A percentile compares a stretch with the other conserved stretches of the same genome.
These are phyloP conservation scores for Suillus sp. DNA, from an alignment of 768 basidiomycete genomes.

Conservation along the genomic window DNA sequence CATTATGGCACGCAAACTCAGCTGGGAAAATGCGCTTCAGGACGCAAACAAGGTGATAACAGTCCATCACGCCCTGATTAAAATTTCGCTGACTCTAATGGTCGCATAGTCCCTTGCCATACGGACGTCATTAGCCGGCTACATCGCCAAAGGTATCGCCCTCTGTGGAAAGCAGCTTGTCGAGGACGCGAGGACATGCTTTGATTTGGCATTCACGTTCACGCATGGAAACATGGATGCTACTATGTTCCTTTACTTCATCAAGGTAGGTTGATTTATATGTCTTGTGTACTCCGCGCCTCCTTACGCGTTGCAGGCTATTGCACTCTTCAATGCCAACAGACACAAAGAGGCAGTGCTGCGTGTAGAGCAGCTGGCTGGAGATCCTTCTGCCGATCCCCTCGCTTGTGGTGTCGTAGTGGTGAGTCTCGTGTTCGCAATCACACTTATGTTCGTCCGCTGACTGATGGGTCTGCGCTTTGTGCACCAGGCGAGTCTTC, in stretches of 20 bases:
- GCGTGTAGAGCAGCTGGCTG: too few relatives aligned
- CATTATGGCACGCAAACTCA: background rate
- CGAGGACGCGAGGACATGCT: too few relatives aligned
- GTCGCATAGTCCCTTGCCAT: too few relatives aligned
- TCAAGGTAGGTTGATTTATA: background rate
- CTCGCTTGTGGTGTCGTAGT: background rate
- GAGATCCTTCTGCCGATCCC: background rate
- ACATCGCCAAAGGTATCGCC: background rate
- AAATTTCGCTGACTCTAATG: background rate
- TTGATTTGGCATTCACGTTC: too few relatives aligned
- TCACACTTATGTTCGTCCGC: background rate
- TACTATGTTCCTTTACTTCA: background rate
- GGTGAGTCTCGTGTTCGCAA: background rate
- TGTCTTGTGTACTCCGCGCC: background rate
- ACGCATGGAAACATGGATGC: too few relatives aligned
- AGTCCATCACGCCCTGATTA: background rate
- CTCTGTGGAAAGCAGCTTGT: too few relatives aligned
- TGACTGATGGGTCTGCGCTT: background rate
- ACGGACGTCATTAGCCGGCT: background rate
- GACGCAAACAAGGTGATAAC: too few relatives aligned
- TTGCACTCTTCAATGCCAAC: background rate
- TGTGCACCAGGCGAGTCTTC: background rate
- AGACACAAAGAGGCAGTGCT: too few relatives aligned
- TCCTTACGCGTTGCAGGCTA: background rate
- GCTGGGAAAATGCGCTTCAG: background rate